These are phyloP conservation scores for Leishmania tarentolae DNA, from an alignment of 208 protist genomes.

Conservation along the genomic window DNA sequence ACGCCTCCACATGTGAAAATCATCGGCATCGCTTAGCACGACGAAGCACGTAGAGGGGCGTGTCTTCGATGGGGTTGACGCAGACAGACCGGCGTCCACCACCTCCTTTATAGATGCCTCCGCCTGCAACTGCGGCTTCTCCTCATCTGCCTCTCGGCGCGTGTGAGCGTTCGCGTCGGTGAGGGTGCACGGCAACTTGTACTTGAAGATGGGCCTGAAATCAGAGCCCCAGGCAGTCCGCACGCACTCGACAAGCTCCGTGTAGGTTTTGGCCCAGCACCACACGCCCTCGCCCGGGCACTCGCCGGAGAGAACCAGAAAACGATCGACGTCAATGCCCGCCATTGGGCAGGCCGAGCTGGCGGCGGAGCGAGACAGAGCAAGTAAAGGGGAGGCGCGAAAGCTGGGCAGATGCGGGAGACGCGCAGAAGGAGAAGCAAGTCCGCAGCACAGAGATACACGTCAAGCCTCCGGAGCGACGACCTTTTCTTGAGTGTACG, in stretches of 20 bases:
- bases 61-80: not conserved
- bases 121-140: not conserved
- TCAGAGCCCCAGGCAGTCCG: conserved; percentile 1
- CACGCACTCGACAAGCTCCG: conserved; percentile 14
- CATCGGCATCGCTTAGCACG: conserved; percentile 12
- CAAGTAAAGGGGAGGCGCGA: not conserved
- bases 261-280: conserved; percentile 14
- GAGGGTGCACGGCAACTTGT: conserved; percentile 5
- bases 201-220: conserved; percentile 9
- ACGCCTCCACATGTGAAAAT: conserved; percentile 8
- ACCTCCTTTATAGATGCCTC: not conserved
- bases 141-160: not conserved
- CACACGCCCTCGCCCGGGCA: conserved; percentile 19
- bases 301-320: conserved; percentile 12
- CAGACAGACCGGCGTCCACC: not conserved
- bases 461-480: not conserved
- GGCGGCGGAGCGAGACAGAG: not conserved
- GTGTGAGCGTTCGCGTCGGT: conserved; percentile 1
- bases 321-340: not conserved
- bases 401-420: not conserved
- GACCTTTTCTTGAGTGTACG: too few relatives aligned
- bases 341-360: not conserved
- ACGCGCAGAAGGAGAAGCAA: not conserved
- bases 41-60: conserved; percentile 7
- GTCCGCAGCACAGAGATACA: not conserved